Evolutionary conservation across 1,284 basidiomycete species (phyloP).

Genomic region (Thecaphora thlaspeos): DNA sequence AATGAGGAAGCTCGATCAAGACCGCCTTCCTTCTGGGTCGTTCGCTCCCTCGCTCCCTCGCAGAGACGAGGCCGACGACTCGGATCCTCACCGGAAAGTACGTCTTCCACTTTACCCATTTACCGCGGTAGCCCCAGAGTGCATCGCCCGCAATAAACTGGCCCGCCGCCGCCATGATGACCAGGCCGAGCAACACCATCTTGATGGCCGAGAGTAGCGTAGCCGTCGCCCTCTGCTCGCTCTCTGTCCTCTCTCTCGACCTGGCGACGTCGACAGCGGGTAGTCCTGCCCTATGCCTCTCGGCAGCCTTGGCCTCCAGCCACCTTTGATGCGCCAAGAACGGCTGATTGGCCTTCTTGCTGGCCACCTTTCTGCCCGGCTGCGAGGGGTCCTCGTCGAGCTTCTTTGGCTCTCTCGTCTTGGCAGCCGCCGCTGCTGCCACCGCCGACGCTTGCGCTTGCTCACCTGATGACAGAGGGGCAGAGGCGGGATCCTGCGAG

Average conservation of each 20-base stretch:
- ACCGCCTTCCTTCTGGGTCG: too few relatives aligned
- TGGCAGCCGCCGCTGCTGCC: too few relatives aligned
- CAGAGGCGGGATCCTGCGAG: too few relatives aligned
- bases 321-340: constrained; percentile 50
- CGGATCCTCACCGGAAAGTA: constrained; percentile 49
- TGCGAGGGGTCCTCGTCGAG: constrained; percentile 50
- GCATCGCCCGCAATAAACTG: constrained; percentile 51
- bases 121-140: constrained; percentile 54
- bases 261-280: neutral
- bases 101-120: constrained; percentile 42
- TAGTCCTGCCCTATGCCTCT: constrained; percentile 2
- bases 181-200: constrained; percentile 17
- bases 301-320: constrained; percentile 32
- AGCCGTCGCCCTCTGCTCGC: neutral
- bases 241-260: neutral
- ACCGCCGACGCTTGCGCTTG: too few relatives aligned
- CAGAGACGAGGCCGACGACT: too few relatives aligned
- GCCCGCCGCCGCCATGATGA: constrained; percentile 20
- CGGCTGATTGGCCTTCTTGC: constrained; percentile 50
- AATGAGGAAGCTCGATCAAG: too few relatives aligned
- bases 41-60: too few relatives aligned
- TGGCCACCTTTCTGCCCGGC: constrained; percentile 40
- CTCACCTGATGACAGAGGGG: too few relatives aligned
- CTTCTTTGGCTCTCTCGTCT: constrained; percentile 6
- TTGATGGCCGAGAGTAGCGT: constrained; percentile 7